Base-by-base conservation (phyloP, 2,329 filamentous ascomycete genomes). In the Penicillium hordei region DNA sequence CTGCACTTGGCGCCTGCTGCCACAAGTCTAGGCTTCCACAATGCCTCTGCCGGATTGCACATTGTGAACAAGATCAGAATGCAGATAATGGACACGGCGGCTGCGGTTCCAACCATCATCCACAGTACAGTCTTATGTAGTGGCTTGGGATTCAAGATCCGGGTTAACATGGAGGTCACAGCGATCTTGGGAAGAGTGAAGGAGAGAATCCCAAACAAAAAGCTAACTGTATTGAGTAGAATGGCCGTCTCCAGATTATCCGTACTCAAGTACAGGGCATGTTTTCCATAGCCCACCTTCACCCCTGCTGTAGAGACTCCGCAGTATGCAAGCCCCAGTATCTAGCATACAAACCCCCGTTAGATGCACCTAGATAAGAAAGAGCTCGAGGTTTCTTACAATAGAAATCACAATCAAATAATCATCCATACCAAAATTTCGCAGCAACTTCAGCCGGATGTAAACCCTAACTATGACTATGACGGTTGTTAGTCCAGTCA, bases 51-150 rank as follows among this genome's bases (percentile, higher is more conserved):
- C 0, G 80, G 79, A 2, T 65, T 66, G 64, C 80, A 82, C 57
- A 76, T 77, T 1, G 72, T 76, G 39, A 79, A 76, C 1, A 79
- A 61, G 6, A 80, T 69, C 17, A 78, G 59, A 19, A 80, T 70
- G 42, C 71, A 76, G 8, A 69, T 68, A 0, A 73, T 55, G 8
- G 77, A 64, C 2, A 71, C 67, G 10, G 72, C 34, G 10, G 72
- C 60, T 23, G 70, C 73, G 6, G 68, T 34, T 5, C 63, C 62
- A 1, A 69, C 70, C 25, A 81, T 54, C 0, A 42, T 23, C 70
- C 70, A 72, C 1, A 72, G 50, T 21, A 44, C 49, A 4, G 58
- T 43, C 8, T 60, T 64, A 12, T 70, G 64, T 2, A 56, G 1
- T 17, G 48, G 17, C 4, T 52, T 60, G 12, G 70, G 69, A 39